Percentiles rank a stretch among this genome's conserved stretches.
Evolutionary conservation across 2,329 filamentous ascomycete species (phyloP).

Genomic region (Beauveria sp.): DNA sequence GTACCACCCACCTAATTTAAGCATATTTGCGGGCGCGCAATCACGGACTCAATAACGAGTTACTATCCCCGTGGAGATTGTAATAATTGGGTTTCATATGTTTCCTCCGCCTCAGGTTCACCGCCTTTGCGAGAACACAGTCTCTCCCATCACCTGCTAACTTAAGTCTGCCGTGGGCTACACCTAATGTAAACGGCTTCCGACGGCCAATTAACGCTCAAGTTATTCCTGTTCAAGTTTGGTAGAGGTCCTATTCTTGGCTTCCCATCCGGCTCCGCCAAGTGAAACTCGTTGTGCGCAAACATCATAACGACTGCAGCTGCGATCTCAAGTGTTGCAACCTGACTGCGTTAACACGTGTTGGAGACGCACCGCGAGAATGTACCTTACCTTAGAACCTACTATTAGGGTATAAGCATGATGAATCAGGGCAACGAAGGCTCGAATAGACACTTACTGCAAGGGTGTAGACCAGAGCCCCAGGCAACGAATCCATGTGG

Average conservation of each 20-base stretch:
- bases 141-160: background rate
- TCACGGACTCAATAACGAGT: no score
- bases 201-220: background rate
- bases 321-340: constrained; percentile 46
- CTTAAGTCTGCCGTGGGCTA: background rate
- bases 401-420: background rate
- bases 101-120: background rate
- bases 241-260: constrained; percentile 12
- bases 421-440: background rate
- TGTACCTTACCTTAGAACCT: background rate
- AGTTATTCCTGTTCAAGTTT: constrained; percentile 8
- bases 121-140: background rate
- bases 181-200: background rate
- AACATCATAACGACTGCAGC: constrained; percentile 42
- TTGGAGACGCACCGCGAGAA: background rate
- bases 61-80: background rate
- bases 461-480: constrained; percentile 29
- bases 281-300: constrained; percentile 39
- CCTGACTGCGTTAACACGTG: constrained; percentile 20
- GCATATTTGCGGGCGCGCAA: background rate
- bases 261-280: constrained; percentile 33
- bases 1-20: background rate
- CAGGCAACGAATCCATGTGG: constrained; percentile 26
- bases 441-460: constrained; percentile 18
- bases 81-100: background rate